A percentile compares a stretch with the other conserved stretches of the same genome.
phyloP scores from a whole-genome alignment of 2,329 filamentous ascomycete species.

The Claviceps sp. region DNA sequence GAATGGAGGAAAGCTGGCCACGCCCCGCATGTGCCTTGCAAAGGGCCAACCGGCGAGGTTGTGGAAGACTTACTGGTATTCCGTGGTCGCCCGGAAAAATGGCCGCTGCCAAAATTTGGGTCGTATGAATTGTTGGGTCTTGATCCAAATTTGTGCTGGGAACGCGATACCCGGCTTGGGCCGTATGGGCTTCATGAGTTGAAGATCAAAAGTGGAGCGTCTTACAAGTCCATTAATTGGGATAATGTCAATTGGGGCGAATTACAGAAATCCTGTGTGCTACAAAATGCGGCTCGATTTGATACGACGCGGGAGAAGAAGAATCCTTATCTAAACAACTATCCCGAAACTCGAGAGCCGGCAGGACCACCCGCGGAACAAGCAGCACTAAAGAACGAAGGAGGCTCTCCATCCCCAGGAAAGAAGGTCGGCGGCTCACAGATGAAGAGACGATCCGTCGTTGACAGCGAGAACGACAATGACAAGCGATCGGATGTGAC shows the following conservation, averaged over 20 bases:
- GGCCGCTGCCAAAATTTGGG: constrained; percentile 49
- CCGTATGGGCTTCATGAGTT: constrained; percentile 45
- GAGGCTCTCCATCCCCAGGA: not conserved
- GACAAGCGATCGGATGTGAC: constrained; percentile 11
- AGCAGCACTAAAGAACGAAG: not conserved
- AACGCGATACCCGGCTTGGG: constrained; percentile 55
- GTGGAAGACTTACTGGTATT: constrained; percentile 51
- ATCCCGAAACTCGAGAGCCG: constrained; percentile 20
- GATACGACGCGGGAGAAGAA: constrained; percentile 25
- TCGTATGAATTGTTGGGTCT: constrained; percentile 47
- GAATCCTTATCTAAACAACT: constrained; percentile 31
- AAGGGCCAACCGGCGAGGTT: constrained; percentile 46
- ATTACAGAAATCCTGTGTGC: constrained; percentile 52
- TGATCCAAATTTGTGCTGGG: constrained; percentile 51
- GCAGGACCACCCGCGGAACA: constrained; percentile 8
- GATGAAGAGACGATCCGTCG: constrained; percentile 7
- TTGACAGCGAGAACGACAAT: not conserved
- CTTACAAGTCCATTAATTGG: constrained; percentile 38
- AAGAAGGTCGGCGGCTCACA: constrained; percentile 3
- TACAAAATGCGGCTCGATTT: constrained; percentile 54
- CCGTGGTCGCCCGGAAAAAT: constrained; percentile 44
- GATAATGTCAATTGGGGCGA: constrained; percentile 54
- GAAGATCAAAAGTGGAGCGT: constrained; percentile 29
- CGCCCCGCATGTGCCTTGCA: constrained; percentile 49
- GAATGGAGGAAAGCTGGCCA: constrained; percentile 43